Evolutionary conservation across 139 green algal genomes (phyloP).

Genomic region (Picochlorum sp.): DNA sequence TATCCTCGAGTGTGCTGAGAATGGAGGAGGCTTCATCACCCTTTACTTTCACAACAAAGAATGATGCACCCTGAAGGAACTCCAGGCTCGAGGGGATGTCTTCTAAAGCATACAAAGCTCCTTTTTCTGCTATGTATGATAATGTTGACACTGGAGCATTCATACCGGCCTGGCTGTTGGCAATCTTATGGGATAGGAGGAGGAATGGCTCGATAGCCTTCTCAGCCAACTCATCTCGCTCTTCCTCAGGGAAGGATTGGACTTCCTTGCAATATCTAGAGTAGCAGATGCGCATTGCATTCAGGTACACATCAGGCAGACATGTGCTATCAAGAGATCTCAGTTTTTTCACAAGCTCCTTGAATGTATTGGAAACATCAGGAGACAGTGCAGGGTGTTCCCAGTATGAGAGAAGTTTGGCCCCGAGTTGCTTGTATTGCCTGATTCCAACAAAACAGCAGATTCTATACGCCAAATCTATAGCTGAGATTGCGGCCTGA

Average conservation of each 20-base stretch:
- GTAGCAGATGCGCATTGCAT: slow-evolving; percentile 20
- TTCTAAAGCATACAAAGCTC: slow-evolving; percentile 14
- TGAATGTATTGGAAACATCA: not conserved
- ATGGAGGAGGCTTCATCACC: slow-evolving; percentile 3
- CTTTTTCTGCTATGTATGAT: slow-evolving; percentile 15
- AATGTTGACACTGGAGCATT: slow-evolving; percentile 16
- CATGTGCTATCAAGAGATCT: slow-evolving; percentile 18
- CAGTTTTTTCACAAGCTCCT: slow-evolving; percentile 11
- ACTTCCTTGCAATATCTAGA: slow-evolving; percentile 1
- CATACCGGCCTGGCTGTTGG: slow-evolving; percentile 14
- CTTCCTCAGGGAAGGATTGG: not conserved
- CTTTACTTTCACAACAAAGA: slow-evolving; percentile 20
- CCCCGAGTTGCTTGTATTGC: slow-evolving; percentile 22
- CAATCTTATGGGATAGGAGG: slow-evolving; percentile 16
- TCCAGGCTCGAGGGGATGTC: not conserved
- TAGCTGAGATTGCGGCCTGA: not conserved
- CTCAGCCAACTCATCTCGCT: not conserved
- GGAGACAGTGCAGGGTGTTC: not conserved
- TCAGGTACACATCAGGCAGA: slow-evolving; percentile 28
- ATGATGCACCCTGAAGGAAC: slow-evolving; percentile 33
- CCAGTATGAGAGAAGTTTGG: slow-evolving; percentile 38
- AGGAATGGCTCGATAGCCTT: slow-evolving; percentile 13
- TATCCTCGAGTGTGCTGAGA: not conserved
- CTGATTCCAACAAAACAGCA: slow-evolving; percentile 3
- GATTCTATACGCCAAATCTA: slow-evolving; percentile 12